Evolutionary conservation across 2,329 filamentous ascomycete genomes (phyloP).

Genomic region (Ascochyta viciae-villosae): DNA sequence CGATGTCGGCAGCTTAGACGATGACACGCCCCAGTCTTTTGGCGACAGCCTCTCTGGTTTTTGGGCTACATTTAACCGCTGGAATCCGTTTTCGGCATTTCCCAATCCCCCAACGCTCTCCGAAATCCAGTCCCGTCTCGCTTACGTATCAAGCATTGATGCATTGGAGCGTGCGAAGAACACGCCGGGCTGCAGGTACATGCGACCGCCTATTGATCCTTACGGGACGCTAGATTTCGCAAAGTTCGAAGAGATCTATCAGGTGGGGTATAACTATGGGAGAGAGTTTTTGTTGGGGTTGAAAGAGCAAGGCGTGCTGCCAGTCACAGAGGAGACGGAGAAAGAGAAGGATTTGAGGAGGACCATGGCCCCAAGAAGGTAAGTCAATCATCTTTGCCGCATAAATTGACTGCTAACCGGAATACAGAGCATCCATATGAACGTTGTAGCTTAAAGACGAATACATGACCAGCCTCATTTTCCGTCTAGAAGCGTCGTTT

Average conservation of each 20-base stretch:
- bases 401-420: not conserved
- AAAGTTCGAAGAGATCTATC: conserved; percentile 97
- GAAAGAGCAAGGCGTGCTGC: conserved; percentile 78
- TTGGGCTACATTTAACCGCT: conserved; percentile 94
- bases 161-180: conserved; percentile 92
- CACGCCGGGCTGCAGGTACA: conserved; percentile 90
- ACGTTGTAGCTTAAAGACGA: too few relatives aligned
- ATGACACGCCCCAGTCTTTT: conserved; percentile 88
- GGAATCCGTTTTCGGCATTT: conserved; percentile 90
- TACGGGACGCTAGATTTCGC: conserved; percentile 96
- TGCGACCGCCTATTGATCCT: conserved; percentile 91
- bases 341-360: conserved; percentile 59
- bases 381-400: not conserved
- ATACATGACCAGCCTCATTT: too few relatives aligned
- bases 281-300: conserved; percentile 79
- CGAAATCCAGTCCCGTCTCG: conserved; percentile 92
- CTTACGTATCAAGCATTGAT: conserved; percentile 94
- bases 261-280: conserved; percentile 85
- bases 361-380: conserved; percentile 56
- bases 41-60: conserved; percentile 93
- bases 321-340: conserved; percentile 60
- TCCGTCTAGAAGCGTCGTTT: too few relatives aligned
- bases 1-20: conserved; percentile 91
- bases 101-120: conserved; percentile 94
- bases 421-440: conserved; percentile 12